Base-by-base conservation (phyloP, 257 asterid genomes). In the Solanum chaucha region DNA sequence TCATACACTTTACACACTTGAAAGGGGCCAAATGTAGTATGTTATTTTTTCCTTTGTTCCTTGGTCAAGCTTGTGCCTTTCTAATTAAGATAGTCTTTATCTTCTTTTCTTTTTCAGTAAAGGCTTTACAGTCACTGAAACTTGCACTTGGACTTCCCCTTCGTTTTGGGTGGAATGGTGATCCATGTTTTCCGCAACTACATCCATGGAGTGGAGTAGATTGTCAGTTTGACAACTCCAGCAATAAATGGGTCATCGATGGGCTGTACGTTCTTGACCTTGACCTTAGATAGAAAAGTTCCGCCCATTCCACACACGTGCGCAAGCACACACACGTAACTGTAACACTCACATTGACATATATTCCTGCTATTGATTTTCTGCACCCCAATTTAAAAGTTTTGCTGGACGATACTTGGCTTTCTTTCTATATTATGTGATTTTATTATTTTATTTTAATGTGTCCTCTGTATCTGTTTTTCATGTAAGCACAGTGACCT, bases 121-220 rank as follows among this genome's bases (percentile, higher is more conserved):
- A 75, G 87, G 98, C 97, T 35, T 92, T 97, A 93, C 98, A 93
- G 86, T 90, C 88, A 15, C 87, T 97, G 93, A 97, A 94, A 92
- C 86, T 80, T 38, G 87, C 96, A 61, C 98, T 96, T 24, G 98
- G 97, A 83, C 99, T 97, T 92, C 99, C 99, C 81, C 97, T 92
- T 86, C 99, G 98, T 82, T 89, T 97, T 48, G 99, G 99, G 89
- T 97, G 99, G 99, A 97, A 97, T 73, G 99, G 99, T 38, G 98
- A 97, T 90, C 99, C 99, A 67, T 97, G 99, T 89, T 97, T 93
- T 87, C 99, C 99, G 38, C 98, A 96, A 86, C 99, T 95, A 86
- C 99, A 96, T 91, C 98, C 99, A 13, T 97, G 98, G 99, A 96
- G 93, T 88, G 99, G 99, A 88, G 93, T 96, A 85, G 98, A 97